Percentiles rank a stretch among this genome's conserved stretches.
Conservation (phyloP, 225 moss, liverwort and hornwort species). For the Climacium dendroides region DNA sequence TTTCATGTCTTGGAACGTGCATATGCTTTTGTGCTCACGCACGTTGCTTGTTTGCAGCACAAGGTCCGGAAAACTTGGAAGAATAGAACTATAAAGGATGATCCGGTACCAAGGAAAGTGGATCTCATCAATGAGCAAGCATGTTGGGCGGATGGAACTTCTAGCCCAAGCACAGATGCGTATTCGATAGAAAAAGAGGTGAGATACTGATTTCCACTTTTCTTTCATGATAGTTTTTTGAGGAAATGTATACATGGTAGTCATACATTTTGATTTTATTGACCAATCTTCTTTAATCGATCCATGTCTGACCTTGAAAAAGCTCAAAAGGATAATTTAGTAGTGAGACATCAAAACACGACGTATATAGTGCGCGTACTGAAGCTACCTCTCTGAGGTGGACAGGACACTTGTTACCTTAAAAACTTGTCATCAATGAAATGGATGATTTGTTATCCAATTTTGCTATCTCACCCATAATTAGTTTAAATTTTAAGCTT, state of each 20-base stretch:
- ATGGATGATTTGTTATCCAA: background rate
- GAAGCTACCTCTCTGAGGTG: background rate
- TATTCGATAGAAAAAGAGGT: conserved; percentile 39
- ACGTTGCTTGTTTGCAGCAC: conserved; percentile 7
- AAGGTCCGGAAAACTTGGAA: conserved; percentile 83
- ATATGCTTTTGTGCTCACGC: background rate
- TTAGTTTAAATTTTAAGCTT: background rate
- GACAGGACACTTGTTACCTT: background rate
- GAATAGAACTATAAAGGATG: conserved; percentile 15
- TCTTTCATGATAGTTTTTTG: background rate
- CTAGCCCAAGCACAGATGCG: background rate
- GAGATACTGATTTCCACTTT: background rate
- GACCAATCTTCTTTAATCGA: background rate
- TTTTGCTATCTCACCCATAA: background rate
- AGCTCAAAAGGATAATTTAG: background rate
- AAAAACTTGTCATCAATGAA: no score
- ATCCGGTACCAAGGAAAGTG: conserved; percentile 19
- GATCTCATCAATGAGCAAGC: conserved; percentile 22
- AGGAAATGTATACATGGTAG: background rate
- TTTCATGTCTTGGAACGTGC: background rate
- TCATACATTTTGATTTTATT: background rate
- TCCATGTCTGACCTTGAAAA: background rate
- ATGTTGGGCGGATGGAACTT: conserved; percentile 22
- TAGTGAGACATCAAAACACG: background rate
- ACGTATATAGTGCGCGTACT: no score